These are phyloP conservation scores for Penicillium sp. DNA, from an alignment of 2,329 filamentous ascomycete genomes.

Conservation along the genomic window DNA sequence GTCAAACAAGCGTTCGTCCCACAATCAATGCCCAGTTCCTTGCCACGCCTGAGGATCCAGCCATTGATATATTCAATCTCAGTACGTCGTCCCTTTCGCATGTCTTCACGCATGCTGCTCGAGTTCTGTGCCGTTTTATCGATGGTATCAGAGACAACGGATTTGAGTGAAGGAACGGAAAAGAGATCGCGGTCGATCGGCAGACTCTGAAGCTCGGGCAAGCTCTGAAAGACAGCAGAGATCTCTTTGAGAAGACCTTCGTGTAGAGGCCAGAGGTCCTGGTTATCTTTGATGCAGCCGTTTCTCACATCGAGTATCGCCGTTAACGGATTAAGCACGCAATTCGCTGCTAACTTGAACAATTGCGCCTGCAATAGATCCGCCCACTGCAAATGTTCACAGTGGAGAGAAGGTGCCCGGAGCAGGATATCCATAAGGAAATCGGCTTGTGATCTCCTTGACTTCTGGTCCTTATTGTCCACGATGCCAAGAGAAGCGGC, in stretches of 20 bases:
- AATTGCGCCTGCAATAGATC: constrained; percentile 12
- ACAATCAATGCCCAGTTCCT: constrained; percentile 13
- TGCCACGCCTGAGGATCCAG: constrained; percentile 14
- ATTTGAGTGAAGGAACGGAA: constrained; percentile 7
- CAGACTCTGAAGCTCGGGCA: constrained; percentile 5
- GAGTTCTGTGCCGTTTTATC: constrained; percentile 18
- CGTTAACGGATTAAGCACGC: constrained; percentile 17
- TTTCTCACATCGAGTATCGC: constrained; percentile 17
- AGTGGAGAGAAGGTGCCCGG: constrained; percentile 10
- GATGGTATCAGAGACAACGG: constrained; percentile 11
- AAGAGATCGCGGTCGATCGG: constrained; percentile 7
- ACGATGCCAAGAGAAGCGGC: constrained; percentile 12
- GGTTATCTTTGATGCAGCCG: constrained; percentile 9
- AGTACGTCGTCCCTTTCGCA: constrained; percentile 11
- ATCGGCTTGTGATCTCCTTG: neutral
- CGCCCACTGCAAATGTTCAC: constrained; percentile 10
- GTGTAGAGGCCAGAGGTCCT: constrained; percentile 5
- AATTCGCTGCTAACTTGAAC: constrained; percentile 17
- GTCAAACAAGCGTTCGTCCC: constrained; percentile 9
- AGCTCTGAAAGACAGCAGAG: constrained; percentile 10
- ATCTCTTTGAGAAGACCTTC: constrained; percentile 9
- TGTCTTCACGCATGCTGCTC: constrained; percentile 20
- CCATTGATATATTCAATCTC: constrained; percentile 20
- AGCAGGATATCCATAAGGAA: constrained; percentile 10
- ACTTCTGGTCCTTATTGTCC: neutral